These are phyloP conservation scores for Penstemon barbatus DNA, from an alignment of 257 asterid genomes.

Conservation along the genomic window DNA sequence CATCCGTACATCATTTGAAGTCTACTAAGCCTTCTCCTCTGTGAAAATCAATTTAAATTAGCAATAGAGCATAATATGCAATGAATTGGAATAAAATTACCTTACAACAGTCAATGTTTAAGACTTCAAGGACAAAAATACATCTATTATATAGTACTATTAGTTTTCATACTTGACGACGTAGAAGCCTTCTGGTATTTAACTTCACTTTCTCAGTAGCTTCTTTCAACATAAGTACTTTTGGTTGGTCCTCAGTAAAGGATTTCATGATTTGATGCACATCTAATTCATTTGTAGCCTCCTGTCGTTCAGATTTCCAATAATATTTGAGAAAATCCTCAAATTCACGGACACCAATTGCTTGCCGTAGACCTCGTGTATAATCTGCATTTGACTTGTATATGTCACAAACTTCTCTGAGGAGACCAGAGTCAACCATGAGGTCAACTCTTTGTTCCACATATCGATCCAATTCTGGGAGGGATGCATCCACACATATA, in stretches of 20 bases:
- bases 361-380: slow-evolving; percentile 83
- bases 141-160: too few relatives aligned
- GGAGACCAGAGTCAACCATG: slow-evolving; percentile 78
- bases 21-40: slow-evolving; percentile 73
- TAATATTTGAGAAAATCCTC: slow-evolving; percentile 50
- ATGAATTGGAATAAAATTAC: background rate
- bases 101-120: background rate
- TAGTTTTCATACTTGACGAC: slow-evolving; percentile 71
- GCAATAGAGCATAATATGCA: background rate
- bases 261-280: slow-evolving; percentile 35
- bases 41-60: slow-evolving; percentile 28
- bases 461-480: slow-evolving; percentile 65
- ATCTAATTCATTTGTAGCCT: slow-evolving; percentile 33
- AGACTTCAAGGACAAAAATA: too few relatives aligned
- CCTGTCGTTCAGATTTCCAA: slow-evolving; percentile 34
- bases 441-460: slow-evolving; percentile 78
- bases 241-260: slow-evolving; percentile 33
- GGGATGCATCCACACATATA: slow-evolving; percentile 84
- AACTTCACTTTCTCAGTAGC: slow-evolving; percentile 67
- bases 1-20: slow-evolving; percentile 81
- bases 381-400: slow-evolving; percentile 66
- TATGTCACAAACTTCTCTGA: slow-evolving; percentile 68
- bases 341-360: slow-evolving; percentile 92
- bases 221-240: slow-evolving; percentile 44
- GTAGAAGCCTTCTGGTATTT: slow-evolving; percentile 86